These are phyloP conservation scores for Schizochytrium sp. DNA, from an alignment of 108 stramenopile species.

Conservation along the genomic window DNA sequence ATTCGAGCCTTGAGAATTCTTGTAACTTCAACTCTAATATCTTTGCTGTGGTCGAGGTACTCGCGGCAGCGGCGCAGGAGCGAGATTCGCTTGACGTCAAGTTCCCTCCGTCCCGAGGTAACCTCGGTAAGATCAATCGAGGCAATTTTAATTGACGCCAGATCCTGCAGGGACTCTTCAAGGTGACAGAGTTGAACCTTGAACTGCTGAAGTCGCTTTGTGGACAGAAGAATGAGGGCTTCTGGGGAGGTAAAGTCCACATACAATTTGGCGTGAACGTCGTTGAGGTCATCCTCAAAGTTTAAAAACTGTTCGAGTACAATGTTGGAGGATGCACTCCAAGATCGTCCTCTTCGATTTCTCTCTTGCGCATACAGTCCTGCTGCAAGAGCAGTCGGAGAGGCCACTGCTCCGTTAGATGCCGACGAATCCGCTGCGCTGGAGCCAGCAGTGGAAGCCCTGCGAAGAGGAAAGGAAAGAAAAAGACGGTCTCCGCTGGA, in stretches of 20 bases:
- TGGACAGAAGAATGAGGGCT: neutral
- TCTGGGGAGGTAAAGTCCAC: neutral
- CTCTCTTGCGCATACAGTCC: no score
- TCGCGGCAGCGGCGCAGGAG: neutral
- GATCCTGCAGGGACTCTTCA: neutral
- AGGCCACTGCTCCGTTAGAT: no score
- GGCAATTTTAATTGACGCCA: neutral
- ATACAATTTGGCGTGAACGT: neutral
- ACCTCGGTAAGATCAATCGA: neutral
- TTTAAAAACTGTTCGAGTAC: neutral
- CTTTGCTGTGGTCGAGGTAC: neutral
- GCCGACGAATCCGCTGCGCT: no score
- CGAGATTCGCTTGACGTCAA: neutral
- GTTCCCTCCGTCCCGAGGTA: neutral
- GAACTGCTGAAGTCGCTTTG: neutral
- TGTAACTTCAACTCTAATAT: neutral
- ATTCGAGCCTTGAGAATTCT: neutral
- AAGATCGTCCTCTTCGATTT: neutral
- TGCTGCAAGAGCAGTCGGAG: no score
- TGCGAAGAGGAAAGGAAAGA: neutral
- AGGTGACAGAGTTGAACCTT: neutral
- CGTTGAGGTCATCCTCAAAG: neutral
- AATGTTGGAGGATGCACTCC: neutral
- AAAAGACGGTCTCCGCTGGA: neutral
- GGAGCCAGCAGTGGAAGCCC: neutral